Conservation (phyloP, 2,329 filamentous ascomycete genomes). For the Fusarium keratoplasticum region DNA sequence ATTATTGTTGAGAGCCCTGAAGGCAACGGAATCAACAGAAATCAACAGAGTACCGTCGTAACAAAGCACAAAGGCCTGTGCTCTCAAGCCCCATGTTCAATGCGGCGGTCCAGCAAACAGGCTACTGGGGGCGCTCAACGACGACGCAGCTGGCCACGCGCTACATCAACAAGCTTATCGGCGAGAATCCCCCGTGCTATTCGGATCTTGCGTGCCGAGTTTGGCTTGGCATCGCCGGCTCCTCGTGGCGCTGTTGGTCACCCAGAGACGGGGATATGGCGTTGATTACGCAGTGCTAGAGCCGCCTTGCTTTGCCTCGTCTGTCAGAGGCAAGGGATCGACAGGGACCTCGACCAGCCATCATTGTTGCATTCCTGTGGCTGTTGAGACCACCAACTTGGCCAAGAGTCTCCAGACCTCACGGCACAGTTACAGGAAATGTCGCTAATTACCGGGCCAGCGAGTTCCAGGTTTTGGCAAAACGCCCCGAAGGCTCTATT, state of each 20-base stretch:
- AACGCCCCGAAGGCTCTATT: background rate
- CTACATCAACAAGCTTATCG: conserved; percentile 34
- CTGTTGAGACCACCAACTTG: background rate
- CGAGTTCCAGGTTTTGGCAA: background rate
- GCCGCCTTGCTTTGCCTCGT: background rate
- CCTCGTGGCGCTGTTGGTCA: background rate
- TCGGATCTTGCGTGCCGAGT: conserved; percentile 28
- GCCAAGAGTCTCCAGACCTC: background rate
- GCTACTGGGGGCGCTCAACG: conserved; percentile 25
- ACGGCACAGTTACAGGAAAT: background rate
- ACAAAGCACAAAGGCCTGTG: background rate
- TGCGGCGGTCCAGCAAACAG: conserved; percentile 27
- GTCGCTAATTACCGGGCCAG: background rate
- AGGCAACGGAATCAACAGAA: background rate
- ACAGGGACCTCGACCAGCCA: conserved; percentile 3
- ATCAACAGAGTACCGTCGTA: background rate
- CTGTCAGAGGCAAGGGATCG: background rate
- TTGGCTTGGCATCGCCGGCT: conserved; percentile 22
- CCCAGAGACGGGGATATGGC: background rate
- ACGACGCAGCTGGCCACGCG: background rate
- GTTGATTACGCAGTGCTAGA: conserved; percentile 1
- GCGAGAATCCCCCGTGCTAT: conserved; percentile 5
- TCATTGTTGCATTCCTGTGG: background rate
- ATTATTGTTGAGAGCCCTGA: background rate
- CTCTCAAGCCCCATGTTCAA: background rate